Base-by-base conservation (phyloP, 805 yeast species). In the Hanseniaspora lachancei region DNA sequence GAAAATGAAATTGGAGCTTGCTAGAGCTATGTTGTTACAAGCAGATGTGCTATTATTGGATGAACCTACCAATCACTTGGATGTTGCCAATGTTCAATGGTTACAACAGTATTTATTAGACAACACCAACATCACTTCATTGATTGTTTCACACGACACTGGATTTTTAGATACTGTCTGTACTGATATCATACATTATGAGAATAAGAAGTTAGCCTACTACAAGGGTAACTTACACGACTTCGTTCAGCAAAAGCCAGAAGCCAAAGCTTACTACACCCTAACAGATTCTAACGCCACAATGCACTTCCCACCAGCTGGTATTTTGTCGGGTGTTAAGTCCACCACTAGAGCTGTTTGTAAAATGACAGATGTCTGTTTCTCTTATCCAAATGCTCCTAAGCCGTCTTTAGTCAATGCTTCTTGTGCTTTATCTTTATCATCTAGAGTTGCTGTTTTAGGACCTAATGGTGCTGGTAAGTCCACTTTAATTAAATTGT, bases 391-490 rank as follows among this genome's bases (percentile, higher is more conserved):
- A 29, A 95, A 96, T 57, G 86, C 89, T 29, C 70, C 79, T 20
- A 86, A 86, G 67, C 95, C 96, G 36, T 86, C 95, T 2, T 74
- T 91, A 63, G 66, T 70, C 34, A 66, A 86, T 66, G 93, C 89
- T 40, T 84, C 95, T 2, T 86, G 95, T 71, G 85, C 96, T n/a
- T 76, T 93, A 58, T 86, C 96, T 2, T 75, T 91, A 61, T 86
- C 96, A n/a, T 91, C 97, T 36, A 83, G 98, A 73, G 96, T 91
- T 60, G 97, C 97, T 47, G 82, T 93, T 64, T 73, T 93, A 57
- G 98, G 98, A 56, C 97, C 97, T 59, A 91, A 91, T 69, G 98
- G 98, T 77, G 98, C 98, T 54, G 98, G 98, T 74, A 91, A 91
- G 70, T 88, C 97, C 13, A 91, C 98, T 18, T 77, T 93, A 65